phyloP scores from a whole-genome alignment of 345 rosid species.

The Gossypium ekmanianum region DNA sequence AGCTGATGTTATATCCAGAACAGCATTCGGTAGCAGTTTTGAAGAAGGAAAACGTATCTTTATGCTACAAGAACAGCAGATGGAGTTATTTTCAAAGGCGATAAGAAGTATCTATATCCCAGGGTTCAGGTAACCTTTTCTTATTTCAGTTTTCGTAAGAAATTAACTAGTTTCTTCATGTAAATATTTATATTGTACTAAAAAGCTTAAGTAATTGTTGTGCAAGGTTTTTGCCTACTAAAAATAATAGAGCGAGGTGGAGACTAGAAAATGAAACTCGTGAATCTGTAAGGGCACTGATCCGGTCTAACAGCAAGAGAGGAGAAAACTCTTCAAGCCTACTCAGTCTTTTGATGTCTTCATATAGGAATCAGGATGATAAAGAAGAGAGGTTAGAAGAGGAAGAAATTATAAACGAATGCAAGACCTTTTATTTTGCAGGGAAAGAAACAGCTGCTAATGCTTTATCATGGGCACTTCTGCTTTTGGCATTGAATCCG shows the following conservation, averaged over 20 bases:
- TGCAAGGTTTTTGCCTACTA: conserved; percentile 70
- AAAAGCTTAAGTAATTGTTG: neutral
- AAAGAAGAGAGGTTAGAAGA: conserved; percentile 53
- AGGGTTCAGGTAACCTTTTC: conserved; percentile 56
- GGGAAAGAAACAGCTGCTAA: conserved; percentile 80
- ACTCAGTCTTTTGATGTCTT: conserved; percentile 50
- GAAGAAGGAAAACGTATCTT: conserved; percentile 74
- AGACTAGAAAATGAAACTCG: conserved; percentile 61
- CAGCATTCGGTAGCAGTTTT: conserved; percentile 78
- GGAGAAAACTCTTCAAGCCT: conserved; percentile 45
- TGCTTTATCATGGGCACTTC: conserved; percentile 61
- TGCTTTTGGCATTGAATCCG: conserved; percentile 61
- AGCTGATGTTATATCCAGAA: conserved; percentile 71
- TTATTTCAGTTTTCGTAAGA: neutral
- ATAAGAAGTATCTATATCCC: conserved; percentile 64
- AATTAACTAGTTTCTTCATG: neutral
- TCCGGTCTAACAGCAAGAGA: conserved; percentile 30
- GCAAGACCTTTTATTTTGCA: conserved; percentile 87
- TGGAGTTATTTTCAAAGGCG: conserved; percentile 49
- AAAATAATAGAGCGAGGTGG: conserved; percentile 72
- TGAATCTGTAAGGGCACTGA: conserved; percentile 46
- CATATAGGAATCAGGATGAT: conserved; percentile 46
- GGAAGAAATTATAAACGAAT: conserved; percentile 78
- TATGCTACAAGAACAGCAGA: conserved; percentile 65
- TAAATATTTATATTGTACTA: neutral